Evolutionary conservation across 2,329 filamentous ascomycete genomes (phyloP).

Genomic region (Canariomyces notabilis): DNA sequence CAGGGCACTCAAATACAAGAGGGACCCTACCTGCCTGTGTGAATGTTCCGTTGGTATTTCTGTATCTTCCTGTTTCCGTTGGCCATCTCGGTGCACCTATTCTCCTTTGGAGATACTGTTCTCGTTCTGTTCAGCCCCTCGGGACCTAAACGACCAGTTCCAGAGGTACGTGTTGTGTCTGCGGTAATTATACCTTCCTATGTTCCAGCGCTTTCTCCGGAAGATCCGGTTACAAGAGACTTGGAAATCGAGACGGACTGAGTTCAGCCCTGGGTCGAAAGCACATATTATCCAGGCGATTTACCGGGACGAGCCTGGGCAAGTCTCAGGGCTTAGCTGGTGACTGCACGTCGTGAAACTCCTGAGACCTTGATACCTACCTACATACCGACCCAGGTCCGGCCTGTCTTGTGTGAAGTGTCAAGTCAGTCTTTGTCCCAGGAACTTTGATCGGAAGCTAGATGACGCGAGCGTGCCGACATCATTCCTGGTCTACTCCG

Average conservation of each 20-base stretch:
- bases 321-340: too few species aligned
- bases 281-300: neutral
- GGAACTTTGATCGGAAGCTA: neutral
- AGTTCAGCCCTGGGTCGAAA: neutral
- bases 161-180: neutral
- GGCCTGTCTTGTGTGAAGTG: too few species aligned
- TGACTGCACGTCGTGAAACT: too few species aligned
- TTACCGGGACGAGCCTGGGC: neutral
- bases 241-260: constrained; percentile 4
- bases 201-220: constrained; percentile 1
- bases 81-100: too few species aligned
- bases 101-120: too few species aligned
- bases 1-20: constrained; percentile 19
- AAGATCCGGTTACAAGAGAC: constrained; percentile 8
- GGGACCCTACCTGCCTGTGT: neutral
- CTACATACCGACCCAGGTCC: too few species aligned
- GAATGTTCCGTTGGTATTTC: neutral
- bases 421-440: too few species aligned
- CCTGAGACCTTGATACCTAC: too few species aligned
- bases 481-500: constrained; percentile 1
- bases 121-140: neutral
- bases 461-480: constrained; percentile 9
- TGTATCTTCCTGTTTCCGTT: neutral
- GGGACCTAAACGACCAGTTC: neutral
- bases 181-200: constrained; percentile 1